A percentile compares a stretch with the other conserved stretches of the same genome.
Conservation (phyloP, 129 eudicot species). For the Rutidosis leptorrhynchoides region DNA sequence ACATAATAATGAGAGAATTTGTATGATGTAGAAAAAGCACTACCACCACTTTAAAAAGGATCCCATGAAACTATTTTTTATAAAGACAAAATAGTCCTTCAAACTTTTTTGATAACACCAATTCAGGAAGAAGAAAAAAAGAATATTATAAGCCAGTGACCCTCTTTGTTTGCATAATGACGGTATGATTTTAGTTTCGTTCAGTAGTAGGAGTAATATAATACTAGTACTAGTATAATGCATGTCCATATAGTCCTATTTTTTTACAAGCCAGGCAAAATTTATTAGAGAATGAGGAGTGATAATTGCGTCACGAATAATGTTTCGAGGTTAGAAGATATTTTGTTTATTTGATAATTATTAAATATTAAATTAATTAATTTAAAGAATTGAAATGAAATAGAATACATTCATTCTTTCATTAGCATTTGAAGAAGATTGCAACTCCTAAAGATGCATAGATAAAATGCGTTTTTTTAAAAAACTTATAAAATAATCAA, state of each 20-base stretch:
- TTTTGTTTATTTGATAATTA: too few species aligned
- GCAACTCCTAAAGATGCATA: too few species aligned
- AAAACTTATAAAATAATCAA: too few species aligned
- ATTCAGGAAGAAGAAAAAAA: background rate
- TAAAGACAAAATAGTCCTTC: slow-evolving; percentile 27
- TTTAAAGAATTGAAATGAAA: too few species aligned
- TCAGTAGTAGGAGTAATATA: too few species aligned
- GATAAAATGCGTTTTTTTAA: too few species aligned
- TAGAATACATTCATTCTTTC: too few species aligned
- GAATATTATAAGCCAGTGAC: slow-evolving; percentile 7
- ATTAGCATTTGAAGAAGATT: too few species aligned
- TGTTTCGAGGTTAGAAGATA: too few species aligned
- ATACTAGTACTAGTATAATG: background rate
- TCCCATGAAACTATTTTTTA: slow-evolving; percentile 28
- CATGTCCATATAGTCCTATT: background rate
- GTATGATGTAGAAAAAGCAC: slow-evolving; percentile 1
- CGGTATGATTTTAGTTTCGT: slow-evolving; percentile 10
- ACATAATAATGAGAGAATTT: slow-evolving; percentile 32
- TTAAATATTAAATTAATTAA: too few species aligned
- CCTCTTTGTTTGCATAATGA: slow-evolving; percentile 15
- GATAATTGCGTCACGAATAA: too few species aligned
- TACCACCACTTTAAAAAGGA: slow-evolving; percentile 27
- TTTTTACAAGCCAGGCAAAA: background rate
- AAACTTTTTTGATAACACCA: slow-evolving; percentile 9
- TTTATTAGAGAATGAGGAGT: too few species aligned